phyloP scores from a whole-genome alignment of 495 filamentous ascomycete genomes.

The Penicillium lagena region DNA sequence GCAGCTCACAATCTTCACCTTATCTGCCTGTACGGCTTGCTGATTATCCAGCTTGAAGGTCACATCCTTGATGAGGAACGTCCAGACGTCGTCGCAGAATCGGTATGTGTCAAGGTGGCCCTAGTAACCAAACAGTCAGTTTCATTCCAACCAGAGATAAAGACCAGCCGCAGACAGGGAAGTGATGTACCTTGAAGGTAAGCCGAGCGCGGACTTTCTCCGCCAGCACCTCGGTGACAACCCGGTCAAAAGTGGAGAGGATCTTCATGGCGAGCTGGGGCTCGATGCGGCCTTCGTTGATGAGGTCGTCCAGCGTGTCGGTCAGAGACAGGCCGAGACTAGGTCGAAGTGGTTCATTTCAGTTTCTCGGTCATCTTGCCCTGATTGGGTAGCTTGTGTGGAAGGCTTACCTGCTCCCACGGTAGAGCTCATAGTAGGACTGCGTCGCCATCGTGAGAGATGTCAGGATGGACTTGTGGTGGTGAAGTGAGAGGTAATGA shows the following conservation, averaged over 20 bases:
- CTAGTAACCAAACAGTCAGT: slow-evolving; percentile 38
- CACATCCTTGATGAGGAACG: slow-evolving; percentile 97
- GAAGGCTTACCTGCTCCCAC: slow-evolving; percentile 76
- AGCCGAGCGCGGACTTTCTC: slow-evolving; percentile 87
- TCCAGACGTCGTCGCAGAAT: slow-evolving; percentile 99
- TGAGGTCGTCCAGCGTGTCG: slow-evolving; percentile 93
- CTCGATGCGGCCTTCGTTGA: slow-evolving; percentile 87
- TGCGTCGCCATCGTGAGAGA: slow-evolving; percentile 27
- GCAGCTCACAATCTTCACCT: slow-evolving; percentile 97
- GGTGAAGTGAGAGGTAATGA: no score
- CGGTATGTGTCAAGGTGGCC: slow-evolving; percentile 98
- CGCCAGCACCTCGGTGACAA: slow-evolving; percentile 78
- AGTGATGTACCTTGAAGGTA: slow-evolving; percentile 82
- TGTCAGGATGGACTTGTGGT: no score
- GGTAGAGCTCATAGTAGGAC: slow-evolving; percentile 90
- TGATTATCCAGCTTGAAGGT: slow-evolving; percentile 93
- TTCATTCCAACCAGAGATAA: neutral
- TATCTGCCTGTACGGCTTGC: slow-evolving; percentile 59
- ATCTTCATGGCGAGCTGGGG: slow-evolving; percentile 99
- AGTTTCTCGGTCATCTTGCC: slow-evolving; percentile 1
- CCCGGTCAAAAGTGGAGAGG: slow-evolving; percentile 83
- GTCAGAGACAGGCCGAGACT: slow-evolving; percentile 89
- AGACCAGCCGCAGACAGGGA: neutral
- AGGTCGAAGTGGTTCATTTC: slow-evolving; percentile 10
- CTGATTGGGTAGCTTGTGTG: neutral